These are phyloP conservation scores for Quambalaria eucalypti DNA, from an alignment of 1,284 basidiomycete genomes.

Conservation along the genomic window DNA sequence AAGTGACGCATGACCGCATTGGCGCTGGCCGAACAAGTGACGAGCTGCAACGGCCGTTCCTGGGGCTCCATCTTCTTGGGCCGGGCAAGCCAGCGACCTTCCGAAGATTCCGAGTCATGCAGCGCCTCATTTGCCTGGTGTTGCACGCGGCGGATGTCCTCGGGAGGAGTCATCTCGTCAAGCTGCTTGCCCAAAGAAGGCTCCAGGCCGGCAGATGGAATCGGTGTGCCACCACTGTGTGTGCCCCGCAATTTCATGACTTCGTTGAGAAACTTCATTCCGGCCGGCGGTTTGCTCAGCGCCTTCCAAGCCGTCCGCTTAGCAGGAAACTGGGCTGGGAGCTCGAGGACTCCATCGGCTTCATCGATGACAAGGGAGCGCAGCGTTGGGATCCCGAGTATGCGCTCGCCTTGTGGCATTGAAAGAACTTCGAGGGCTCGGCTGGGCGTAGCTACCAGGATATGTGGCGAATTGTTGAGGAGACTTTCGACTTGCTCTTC, in stretches of 20 bases:
- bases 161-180: conserved; percentile 27
- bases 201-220: conserved; percentile 35
- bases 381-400: conserved; percentile 32
- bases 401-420: conserved; percentile 16
- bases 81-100: neutral
- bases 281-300: conserved; percentile 33
- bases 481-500: conserved; percentile 25
- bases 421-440: conserved; percentile 32
- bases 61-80: neutral
- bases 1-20: conserved; percentile 45
- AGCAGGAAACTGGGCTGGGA: conserved; percentile 39
- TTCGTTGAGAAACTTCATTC: conserved; percentile 28
- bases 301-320: conserved; percentile 37
- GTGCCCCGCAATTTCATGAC: conserved; percentile 34
- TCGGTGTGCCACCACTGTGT: conserved; percentile 30
- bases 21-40: conserved; percentile 38
- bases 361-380: conserved; percentile 41
- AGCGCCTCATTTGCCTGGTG: conserved; percentile 9
- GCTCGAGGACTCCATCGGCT: conserved; percentile 37
- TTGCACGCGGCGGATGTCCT: conserved; percentile 24
- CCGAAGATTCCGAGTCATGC: neutral
- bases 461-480: conserved; percentile 26
- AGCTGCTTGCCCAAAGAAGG: conserved; percentile 14
- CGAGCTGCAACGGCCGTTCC: conserved; percentile 32
- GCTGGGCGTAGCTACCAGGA: conserved; percentile 39